phyloP scores from a whole-genome alignment of 2,329 filamentous ascomycete species.

The Fusarium chuoi region DNA sequence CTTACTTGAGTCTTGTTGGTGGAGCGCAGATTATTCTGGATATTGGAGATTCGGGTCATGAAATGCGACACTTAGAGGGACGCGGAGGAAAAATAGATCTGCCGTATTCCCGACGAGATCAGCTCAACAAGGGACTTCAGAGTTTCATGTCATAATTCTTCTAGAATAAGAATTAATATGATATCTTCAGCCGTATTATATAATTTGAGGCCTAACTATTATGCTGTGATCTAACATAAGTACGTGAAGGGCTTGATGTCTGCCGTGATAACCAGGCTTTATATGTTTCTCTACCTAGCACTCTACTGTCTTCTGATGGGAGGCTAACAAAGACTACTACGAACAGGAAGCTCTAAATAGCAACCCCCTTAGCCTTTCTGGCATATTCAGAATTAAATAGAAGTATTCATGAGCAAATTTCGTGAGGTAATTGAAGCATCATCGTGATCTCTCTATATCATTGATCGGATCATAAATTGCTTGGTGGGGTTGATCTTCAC shows the following conservation, averaged over 20 bases:
- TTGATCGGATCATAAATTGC: neutral
- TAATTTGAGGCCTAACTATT: neutral
- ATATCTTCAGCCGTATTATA: neutral
- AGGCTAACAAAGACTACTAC: neutral
- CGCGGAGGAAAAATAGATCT: slow-evolving; percentile 42
- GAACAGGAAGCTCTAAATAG: neutral
- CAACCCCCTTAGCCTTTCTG: neutral
- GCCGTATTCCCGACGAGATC: slow-evolving; percentile 36
- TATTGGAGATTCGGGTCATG: slow-evolving; percentile 17
- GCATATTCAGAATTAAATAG: neutral
- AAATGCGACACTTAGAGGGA: slow-evolving; percentile 7
- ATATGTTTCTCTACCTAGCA: neutral
- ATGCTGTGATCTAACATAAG: neutral
- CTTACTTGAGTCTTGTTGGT: neutral
- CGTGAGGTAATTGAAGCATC: neutral
- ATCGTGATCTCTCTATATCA: neutral
- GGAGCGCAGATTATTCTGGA: neutral
- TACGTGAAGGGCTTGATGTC: neutral
- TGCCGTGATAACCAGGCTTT: neutral
- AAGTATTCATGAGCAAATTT: too few species aligned
- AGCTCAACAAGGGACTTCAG: neutral
- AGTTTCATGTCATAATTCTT: neutral
- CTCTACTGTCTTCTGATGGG: neutral
- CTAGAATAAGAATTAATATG: neutral
- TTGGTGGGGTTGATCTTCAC: slow-evolving; percentile 30